Evolutionary conservation across 106 monocot species (phyloP).

Genomic region (Narthecium ossifragum): DNA sequence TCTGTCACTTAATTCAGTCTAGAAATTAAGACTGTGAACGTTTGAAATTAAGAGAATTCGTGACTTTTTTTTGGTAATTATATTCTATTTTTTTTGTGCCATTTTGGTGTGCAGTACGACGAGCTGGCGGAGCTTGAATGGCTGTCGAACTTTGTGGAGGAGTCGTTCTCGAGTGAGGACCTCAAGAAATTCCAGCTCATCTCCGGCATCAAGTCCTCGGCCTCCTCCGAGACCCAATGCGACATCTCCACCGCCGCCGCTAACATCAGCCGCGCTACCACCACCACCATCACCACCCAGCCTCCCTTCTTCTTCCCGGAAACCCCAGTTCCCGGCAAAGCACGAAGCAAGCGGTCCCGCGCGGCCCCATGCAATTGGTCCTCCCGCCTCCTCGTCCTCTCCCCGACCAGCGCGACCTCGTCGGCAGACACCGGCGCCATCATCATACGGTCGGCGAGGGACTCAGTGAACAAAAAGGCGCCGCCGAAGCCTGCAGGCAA

Average conservation of each 20-base stretch:
- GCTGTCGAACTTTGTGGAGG: slow-evolving; percentile 61
- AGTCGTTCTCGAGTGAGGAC: slow-evolving; percentile 53
- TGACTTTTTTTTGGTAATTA: background rate
- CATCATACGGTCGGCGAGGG: no score
- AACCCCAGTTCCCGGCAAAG: slow-evolving; percentile 41
- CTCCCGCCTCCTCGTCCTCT: slow-evolving; percentile 42
- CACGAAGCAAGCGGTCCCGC: slow-evolving; percentile 75
- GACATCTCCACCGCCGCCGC: slow-evolving; percentile 1
- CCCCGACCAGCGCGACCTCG: slow-evolving; percentile 13
- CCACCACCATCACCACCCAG: background rate
- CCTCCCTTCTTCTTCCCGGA: slow-evolving; percentile 10
- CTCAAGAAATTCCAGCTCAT: slow-evolving; percentile 51
- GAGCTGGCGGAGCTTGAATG: slow-evolving; percentile 60
- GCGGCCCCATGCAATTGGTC: slow-evolving; percentile 47
- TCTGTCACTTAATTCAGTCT: no score
- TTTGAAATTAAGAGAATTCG: no score
- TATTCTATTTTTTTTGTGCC: background rate
- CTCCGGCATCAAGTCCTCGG: slow-evolving; percentile 31
- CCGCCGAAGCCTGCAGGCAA: slow-evolving; percentile 24
- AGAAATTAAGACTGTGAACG: no score
- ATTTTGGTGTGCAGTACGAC: slow-evolving; percentile 33
- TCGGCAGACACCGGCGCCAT: slow-evolving; percentile 1
- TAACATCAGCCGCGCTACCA: background rate
- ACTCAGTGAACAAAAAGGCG: background rate
- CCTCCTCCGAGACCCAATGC: background rate